These are phyloP conservation scores for Aquanectria penicillioides DNA, from an alignment of 2,329 filamentous ascomycete species.

Conservation along the genomic window DNA sequence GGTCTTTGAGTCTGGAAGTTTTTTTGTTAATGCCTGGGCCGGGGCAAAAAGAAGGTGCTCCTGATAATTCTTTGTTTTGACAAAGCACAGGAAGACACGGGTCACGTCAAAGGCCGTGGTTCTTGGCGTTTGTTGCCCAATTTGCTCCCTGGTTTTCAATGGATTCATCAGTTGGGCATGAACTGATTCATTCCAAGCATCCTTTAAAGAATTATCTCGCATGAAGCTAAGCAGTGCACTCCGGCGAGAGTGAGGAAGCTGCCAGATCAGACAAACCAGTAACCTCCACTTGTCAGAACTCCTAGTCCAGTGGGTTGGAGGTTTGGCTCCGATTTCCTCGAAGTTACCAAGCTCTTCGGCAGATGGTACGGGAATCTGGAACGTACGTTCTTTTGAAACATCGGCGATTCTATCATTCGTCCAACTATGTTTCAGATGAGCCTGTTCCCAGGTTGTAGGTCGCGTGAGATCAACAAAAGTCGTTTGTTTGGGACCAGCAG, in stretches of 20 bases:
- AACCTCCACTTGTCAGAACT: constrained; percentile 43
- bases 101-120: constrained; percentile 44
- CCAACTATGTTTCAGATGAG: neutral
- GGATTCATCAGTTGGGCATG: constrained; percentile 31
- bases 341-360: constrained; percentile 37
- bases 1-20: constrained; percentile 14
- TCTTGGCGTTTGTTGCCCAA: constrained; percentile 20
- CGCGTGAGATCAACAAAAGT: constrained; percentile 40
- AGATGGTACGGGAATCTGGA: constrained; percentile 22
- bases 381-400: no score
- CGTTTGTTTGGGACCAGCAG: neutral
- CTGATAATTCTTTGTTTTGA: constrained; percentile 35
- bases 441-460: constrained; percentile 24
- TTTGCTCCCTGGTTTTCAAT: constrained; percentile 11
- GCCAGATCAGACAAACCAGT: constrained; percentile 44
- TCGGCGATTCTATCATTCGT: neutral
- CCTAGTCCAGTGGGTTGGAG: constrained; percentile 39
- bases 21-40: constrained; percentile 31
- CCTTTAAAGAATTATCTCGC: constrained; percentile 22
- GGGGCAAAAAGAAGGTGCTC: constrained; percentile 35
- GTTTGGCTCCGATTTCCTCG: constrained; percentile 33
- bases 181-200: constrained; percentile 33
- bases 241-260: constrained; percentile 42
- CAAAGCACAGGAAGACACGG: constrained; percentile 45
- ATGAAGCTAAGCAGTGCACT: constrained; percentile 38